Evolutionary conservation across 1,284 basidiomycete genomes (phyloP).

Genomic region (Ustilago vetiveriae): DNA sequence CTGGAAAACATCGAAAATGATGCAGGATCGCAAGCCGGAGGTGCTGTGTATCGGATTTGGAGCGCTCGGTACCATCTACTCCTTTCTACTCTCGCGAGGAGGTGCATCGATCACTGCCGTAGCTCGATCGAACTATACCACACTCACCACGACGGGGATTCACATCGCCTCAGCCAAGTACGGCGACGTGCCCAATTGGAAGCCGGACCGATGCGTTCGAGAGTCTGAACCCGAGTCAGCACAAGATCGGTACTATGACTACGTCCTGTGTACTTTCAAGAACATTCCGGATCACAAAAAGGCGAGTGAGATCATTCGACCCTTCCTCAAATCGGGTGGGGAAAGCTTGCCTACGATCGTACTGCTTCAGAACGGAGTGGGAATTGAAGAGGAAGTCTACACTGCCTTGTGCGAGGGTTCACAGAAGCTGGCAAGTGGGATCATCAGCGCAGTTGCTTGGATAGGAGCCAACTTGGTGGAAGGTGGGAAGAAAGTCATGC

Average conservation of each 20-base stretch:
- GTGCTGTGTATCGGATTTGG: slow-evolving; percentile 71
- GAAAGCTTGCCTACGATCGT: slow-evolving; percentile 73
- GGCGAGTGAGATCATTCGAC: slow-evolving; percentile 73
- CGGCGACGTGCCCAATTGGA: slow-evolving; percentile 73
- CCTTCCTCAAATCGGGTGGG: slow-evolving; percentile 69
- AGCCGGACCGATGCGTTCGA: slow-evolving; percentile 74
- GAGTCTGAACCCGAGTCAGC: slow-evolving; percentile 70
- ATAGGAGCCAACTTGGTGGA: slow-evolving; percentile 68
- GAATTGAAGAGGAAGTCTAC: slow-evolving; percentile 77
- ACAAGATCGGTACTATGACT: slow-evolving; percentile 74
- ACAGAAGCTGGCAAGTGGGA: slow-evolving; percentile 33
- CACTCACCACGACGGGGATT: slow-evolving; percentile 71
- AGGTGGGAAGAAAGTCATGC: slow-evolving; percentile 43
- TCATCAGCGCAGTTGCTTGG: slow-evolving; percentile 69
- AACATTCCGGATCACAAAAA: slow-evolving; percentile 76
- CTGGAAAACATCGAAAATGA: neutral
- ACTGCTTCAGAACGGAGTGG: slow-evolving; percentile 80
- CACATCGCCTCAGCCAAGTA: slow-evolving; percentile 74
- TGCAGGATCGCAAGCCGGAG: slow-evolving; percentile 26
- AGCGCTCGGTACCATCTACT: slow-evolving; percentile 72
- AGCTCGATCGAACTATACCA: slow-evolving; percentile 77
- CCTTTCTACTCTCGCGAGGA: slow-evolving; percentile 74
- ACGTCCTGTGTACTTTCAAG: slow-evolving; percentile 76
- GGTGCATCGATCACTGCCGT: slow-evolving; percentile 77
- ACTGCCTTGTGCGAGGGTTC: slow-evolving; percentile 69